Evolutionary conservation across 2,329 filamentous ascomycete genomes (phyloP), one percentile per base, ranked within the genome.

Genomic region (Cercospora brassicicola): DNA sequence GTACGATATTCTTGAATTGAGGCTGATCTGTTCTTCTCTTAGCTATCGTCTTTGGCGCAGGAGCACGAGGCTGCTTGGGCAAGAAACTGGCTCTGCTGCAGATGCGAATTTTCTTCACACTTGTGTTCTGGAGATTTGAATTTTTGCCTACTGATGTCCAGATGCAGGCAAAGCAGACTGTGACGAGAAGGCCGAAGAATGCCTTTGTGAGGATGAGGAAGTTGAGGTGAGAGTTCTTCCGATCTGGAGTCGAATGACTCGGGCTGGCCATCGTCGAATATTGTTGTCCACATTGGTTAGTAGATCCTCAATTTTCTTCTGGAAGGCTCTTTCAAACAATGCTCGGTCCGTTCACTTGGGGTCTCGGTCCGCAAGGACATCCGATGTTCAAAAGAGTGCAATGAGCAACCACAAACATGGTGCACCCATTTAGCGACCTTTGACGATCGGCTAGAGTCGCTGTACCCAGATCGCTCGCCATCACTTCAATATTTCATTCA

Each of bases 81-180:
- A 65, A 59, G 55, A 65, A 59, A 13, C 20, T 55, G 33, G 63
- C 63, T 45, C 36, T 45, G n/a, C 7, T 65, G 18, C 51, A 65
- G 26, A 65, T 65, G 63, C 23, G 55, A n/a, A 48, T 65, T 3
- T 28, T 65, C 30, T 36, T 65, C 2, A 65, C 63, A 3, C 63
- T 65, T 13, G 45, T 65, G 0, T 53, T 65, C 15, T 65, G 36
- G 59, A 2, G 73, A 13, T 79, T 79, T 57, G 72, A 77, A 53
- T 56, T 79, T 0, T 55, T 69, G 42, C 66, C 68, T 18, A 62
- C 68, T 4, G 39, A 13, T 0, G 36, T 48, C 28, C 13, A 15
- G 4, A 62, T 62, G 39, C 59, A 51, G 42, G 59, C 31, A 1
- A 62, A 48, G 10, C 59, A 48, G 8, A 31, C 36, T 2, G 31